Evolutionary conservation across 371 early-diverging fungal genomes (phyloP).

Genomic region (Smittium culicis): DNA sequence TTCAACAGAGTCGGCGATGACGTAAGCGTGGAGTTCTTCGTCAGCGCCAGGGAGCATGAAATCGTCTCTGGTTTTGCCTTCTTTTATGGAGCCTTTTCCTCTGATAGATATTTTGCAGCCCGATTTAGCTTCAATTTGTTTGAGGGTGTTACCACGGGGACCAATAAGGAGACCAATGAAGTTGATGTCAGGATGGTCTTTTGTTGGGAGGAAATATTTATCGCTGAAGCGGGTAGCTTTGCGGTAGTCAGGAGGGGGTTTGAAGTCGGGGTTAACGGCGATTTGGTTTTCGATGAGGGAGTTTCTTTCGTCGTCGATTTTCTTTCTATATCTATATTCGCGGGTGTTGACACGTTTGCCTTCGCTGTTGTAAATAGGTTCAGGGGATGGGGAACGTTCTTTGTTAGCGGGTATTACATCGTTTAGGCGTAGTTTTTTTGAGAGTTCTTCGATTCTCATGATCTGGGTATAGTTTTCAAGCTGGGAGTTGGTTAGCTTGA

Average conservation of each 20-base stretch:
- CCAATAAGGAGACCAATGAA: slow-evolving; percentile 95
- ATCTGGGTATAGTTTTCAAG: slow-evolving; percentile 69
- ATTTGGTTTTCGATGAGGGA: slow-evolving; percentile 67
- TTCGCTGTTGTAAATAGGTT: slow-evolving; percentile 77
- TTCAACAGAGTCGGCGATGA: slow-evolving; percentile 79
- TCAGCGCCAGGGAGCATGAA: slow-evolving; percentile 63
- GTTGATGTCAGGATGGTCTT: slow-evolving; percentile 90
- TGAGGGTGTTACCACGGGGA: slow-evolving; percentile 90
- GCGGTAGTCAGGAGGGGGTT: slow-evolving; percentile 84
- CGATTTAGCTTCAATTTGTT: slow-evolving; percentile 84
- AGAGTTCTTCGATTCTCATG: slow-evolving; percentile 80
- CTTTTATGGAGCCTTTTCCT: slow-evolving; percentile 91
- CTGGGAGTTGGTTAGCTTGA: slow-evolving; percentile 59
- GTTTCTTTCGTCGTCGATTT: slow-evolving; percentile 88
- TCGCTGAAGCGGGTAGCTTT: slow-evolving; percentile 65
- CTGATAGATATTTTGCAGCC: slow-evolving; percentile 93
- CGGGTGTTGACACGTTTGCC: slow-evolving; percentile 92
- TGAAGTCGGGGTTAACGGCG: slow-evolving; percentile 59
- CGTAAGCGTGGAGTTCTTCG: slow-evolving; percentile 85
- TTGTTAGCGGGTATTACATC: slow-evolving; percentile 57
- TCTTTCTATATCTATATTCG: slow-evolving; percentile 77
- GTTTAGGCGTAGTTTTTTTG: slow-evolving; percentile 58
- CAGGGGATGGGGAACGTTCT: slow-evolving; percentile 78
- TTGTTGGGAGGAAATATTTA: slow-evolving; percentile 89
- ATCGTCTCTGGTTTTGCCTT: slow-evolving; percentile 70